phyloP scores from a whole-genome alignment of 2,329 filamentous ascomycete species.

The Curvularia sp. region DNA sequence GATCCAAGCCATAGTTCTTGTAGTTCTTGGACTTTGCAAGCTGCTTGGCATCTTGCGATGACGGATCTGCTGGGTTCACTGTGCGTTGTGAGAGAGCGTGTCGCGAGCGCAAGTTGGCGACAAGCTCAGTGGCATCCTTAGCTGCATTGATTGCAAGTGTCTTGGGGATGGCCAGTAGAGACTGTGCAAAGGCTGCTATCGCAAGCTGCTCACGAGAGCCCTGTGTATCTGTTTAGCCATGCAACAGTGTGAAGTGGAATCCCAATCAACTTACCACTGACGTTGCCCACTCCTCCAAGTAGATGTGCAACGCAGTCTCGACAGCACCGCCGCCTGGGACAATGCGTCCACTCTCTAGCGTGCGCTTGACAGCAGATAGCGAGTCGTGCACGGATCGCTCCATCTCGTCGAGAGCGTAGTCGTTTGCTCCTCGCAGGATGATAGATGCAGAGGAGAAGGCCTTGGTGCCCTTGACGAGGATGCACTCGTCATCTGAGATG shows the following conservation, averaged over 20 bases:
- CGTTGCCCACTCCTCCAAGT: constrained; percentile 97
- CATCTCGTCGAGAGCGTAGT: constrained; percentile 98
- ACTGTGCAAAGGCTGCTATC: constrained; percentile 95
- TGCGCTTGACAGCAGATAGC: constrained; percentile 94
- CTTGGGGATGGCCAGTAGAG: constrained; percentile 93
- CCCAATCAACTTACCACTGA: constrained; percentile 71
- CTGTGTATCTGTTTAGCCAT: constrained; percentile 44
- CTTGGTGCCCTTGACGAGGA: constrained; percentile 95
- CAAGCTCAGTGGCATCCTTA: constrained; percentile 93
- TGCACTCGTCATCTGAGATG: constrained; percentile 98
- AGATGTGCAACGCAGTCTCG: constrained; percentile 98
- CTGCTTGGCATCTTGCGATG: constrained; percentile 80
- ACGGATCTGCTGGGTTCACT: constrained; percentile 67
- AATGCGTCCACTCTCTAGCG: constrained; percentile 93
- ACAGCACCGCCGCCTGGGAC: constrained; percentile 96
- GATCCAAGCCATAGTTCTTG: constrained; percentile 96
- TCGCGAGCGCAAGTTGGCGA: constrained; percentile 91
- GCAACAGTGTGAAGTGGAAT: background rate
- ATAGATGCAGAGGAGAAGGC: constrained; percentile 92
- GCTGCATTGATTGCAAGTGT: constrained; percentile 96
- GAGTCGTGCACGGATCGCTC: constrained; percentile 98
- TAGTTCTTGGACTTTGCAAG: constrained; percentile 95
- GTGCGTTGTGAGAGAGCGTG: constrained; percentile 94
- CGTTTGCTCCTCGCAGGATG: constrained; percentile 93
- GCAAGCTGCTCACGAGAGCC: constrained; percentile 95